Percentiles rank a stretch among this genome's conserved stretches.
These are phyloP conservation scores for Plasmodium coatneyi DNA, from an alignment of 169 alveolate species.

Conservation along the genomic window DNA sequence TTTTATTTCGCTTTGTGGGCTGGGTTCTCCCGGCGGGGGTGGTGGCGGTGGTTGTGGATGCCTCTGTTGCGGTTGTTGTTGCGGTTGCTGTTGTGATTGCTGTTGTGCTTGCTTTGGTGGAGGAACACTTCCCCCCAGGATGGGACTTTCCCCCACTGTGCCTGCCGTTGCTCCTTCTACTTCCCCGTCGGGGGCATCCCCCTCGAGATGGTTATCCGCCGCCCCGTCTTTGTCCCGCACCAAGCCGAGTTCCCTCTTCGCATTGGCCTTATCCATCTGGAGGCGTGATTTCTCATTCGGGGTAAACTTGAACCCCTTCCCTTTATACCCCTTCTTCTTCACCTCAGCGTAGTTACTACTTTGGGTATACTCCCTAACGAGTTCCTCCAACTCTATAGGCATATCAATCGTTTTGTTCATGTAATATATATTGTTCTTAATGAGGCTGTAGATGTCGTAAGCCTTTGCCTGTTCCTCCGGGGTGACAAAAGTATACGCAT, in stretches of 20 bases:
- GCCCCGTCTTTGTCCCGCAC: conserved; percentile 16
- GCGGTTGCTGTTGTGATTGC: background rate
- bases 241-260: conserved; percentile 87
- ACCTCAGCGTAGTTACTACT: conserved; percentile 66
- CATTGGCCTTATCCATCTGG: conserved; percentile 89
- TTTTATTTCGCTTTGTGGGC: conserved; percentile 5
- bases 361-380: conserved; percentile 76
- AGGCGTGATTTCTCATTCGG: conserved; percentile 92
- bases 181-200: conserved; percentile 65
- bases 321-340: conserved; percentile 93
- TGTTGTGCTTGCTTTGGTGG: background rate
- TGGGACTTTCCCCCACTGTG: background rate
- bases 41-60: background rate
- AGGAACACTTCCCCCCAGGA: background rate
- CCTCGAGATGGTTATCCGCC: background rate
- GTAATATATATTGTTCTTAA: conserved; percentile 73
- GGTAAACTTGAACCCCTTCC: conserved; percentile 95
- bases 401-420: conserved; percentile 78
- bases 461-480: conserved; percentile 95
- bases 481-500: conserved; percentile 96
- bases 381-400: conserved; percentile 77
- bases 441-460: conserved; percentile 94
- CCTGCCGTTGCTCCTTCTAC: background rate
- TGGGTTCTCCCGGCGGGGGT: background rate
- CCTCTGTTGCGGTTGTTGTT: background rate